Conservation (phyloP, 2,329 filamentous ascomycete species). For the Pseudopyrenochaeta lycopersici region DNA sequence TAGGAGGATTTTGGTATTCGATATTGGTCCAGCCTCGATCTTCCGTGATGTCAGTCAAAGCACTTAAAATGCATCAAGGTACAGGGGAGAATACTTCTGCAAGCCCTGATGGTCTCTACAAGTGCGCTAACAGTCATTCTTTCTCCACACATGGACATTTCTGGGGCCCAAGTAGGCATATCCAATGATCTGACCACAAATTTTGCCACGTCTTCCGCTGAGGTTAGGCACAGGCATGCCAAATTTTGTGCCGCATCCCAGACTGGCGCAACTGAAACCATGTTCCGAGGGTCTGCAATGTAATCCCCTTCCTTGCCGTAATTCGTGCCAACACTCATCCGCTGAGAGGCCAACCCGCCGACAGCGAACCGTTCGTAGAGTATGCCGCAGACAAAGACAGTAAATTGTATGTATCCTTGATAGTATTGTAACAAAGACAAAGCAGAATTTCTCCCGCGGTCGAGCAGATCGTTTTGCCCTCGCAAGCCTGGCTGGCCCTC, state of each 20-base stretch:
- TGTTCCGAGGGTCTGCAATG: constrained; percentile 68
- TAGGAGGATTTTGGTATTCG: constrained; percentile 58
- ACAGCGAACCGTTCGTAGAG: constrained; percentile 80
- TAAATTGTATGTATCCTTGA: constrained; percentile 68
- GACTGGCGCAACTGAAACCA: constrained; percentile 68
- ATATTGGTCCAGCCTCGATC: constrained; percentile 41
- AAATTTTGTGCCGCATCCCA: constrained; percentile 59
- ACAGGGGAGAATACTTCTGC: constrained; percentile 31
- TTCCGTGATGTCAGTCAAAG: constrained; percentile 21
- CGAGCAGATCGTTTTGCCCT: constrained; percentile 66
- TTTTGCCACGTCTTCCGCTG: constrained; percentile 73
- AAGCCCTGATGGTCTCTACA: constrained; percentile 59
- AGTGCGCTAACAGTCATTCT: constrained; percentile 69
- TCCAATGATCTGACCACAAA: constrained; percentile 76
- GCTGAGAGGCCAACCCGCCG: constrained; percentile 67
- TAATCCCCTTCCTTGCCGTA: constrained; percentile 69
- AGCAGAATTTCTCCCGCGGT: constrained; percentile 67
- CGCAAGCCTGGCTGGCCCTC: constrained; percentile 70
- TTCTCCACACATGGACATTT: constrained; percentile 76
- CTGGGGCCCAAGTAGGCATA: constrained; percentile 70
- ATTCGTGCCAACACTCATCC: constrained; percentile 67
- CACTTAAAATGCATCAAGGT: neutral
- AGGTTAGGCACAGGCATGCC: constrained; percentile 69
- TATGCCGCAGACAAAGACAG: constrained; percentile 76
- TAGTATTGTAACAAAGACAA: constrained; percentile 66